These are phyloP conservation scores for Datura wrightii DNA, from an alignment of 257 asterid species.

Conservation along the genomic window DNA sequence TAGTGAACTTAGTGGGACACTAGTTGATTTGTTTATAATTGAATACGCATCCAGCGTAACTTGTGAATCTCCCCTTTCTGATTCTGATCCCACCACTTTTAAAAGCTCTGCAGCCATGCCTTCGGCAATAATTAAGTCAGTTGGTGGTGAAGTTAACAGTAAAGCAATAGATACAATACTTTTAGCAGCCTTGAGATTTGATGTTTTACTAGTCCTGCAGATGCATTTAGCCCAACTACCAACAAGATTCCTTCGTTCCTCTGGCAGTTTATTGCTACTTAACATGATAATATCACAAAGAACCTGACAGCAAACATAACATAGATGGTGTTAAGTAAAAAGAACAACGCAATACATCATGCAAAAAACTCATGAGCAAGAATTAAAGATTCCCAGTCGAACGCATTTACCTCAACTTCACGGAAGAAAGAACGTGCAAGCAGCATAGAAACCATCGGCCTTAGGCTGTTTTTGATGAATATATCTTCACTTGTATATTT, in stretches of 20 bases:
- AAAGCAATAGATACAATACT: constrained; percentile 59
- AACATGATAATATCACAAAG: constrained; percentile 63
- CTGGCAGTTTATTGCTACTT: constrained; percentile 63
- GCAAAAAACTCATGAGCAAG: background rate
- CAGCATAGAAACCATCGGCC: constrained; percentile 59
- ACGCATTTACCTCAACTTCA: constrained; percentile 74
- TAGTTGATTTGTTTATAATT: constrained; percentile 63
- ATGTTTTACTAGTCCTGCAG: constrained; percentile 55
- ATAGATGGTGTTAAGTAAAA: background rate
- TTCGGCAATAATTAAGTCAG: constrained; percentile 60
- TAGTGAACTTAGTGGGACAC: constrained; percentile 62
- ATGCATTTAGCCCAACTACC: constrained; percentile 59
- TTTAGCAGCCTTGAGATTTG: constrained; percentile 70
- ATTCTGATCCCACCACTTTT: constrained; percentile 61
- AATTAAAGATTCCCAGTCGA: background rate
- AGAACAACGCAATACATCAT: background rate
- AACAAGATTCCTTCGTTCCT: constrained; percentile 58
- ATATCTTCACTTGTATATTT: constrained; percentile 59
- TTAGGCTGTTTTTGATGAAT: constrained; percentile 57
- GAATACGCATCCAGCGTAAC: constrained; percentile 60
- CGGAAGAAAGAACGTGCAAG: constrained; percentile 61
- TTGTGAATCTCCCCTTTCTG: constrained; percentile 49
- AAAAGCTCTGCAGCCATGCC: constrained; percentile 70
- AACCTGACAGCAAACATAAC: constrained; percentile 26
- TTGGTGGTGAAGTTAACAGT: constrained; percentile 63